Conservation (phyloP, 1,284 basidiomycete genomes). For the Cryptococcus neoformans region DNA sequence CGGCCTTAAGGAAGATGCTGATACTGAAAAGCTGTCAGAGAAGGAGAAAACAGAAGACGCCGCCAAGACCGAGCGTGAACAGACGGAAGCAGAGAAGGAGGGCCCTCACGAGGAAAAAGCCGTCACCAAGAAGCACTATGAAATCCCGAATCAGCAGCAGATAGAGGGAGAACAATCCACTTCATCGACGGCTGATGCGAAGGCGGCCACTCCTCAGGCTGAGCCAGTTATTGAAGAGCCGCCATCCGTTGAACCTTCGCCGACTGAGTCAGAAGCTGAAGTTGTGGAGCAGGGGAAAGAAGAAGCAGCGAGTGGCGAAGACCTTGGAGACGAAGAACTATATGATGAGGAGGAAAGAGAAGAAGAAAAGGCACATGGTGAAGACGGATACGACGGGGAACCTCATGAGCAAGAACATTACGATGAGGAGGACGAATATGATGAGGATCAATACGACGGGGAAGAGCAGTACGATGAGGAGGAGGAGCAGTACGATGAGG, state of each 20-base stretch:
- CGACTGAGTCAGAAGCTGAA: neutral
- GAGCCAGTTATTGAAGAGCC: neutral
- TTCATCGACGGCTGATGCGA: neutral
- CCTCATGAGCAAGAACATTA: constrained; percentile 18
- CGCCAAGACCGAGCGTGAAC: neutral
- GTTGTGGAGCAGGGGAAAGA: constrained; percentile 6
- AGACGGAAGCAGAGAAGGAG: neutral
- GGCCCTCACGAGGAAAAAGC: neutral
- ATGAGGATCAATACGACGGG: neutral
- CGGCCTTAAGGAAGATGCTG: neutral
- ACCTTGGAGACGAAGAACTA: constrained; percentile 13
- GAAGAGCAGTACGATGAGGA: constrained; percentile 6
- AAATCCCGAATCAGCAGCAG: neutral
- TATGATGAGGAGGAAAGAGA: constrained; percentile 18
- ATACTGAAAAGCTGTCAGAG: neutral
- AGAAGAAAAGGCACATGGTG: constrained; percentile 20
- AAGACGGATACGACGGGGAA: constrained; percentile 18
- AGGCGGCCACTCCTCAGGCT: neutral
- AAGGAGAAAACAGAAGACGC: constrained; percentile 2
- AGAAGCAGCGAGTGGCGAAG: constrained; percentile 15
- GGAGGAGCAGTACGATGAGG: too few relatives aligned
- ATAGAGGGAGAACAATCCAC: neutral
- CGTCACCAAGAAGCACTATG: neutral
- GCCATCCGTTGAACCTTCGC: neutral
- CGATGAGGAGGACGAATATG: constrained; percentile 5